Conservation (phyloP, 192 early-diverging fungal species). For the Backusella morwellensis region DNA sequence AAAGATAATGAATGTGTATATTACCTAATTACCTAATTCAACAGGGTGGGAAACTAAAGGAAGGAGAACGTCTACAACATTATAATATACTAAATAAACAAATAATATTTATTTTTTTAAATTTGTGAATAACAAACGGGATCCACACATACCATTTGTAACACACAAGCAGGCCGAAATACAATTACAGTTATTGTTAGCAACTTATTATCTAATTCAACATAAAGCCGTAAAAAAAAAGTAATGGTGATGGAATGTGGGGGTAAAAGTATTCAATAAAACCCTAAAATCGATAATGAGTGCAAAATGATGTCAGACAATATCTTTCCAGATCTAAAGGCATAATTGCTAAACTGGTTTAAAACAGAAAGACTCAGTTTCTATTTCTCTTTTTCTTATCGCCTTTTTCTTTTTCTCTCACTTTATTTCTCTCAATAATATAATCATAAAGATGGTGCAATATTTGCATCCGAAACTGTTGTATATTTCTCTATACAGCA, state of each 20-base stretch:
- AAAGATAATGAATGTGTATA: not conserved
- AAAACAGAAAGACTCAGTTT: not conserved
- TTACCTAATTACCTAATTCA: not conserved
- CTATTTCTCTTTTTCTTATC: not conserved
- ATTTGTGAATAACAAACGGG: not conserved
- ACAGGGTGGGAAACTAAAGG: not conserved
- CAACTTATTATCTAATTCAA: not conserved
- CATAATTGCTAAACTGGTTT: not conserved
- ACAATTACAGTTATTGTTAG: not conserved
- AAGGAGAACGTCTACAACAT: not conserved
- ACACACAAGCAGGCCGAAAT: not conserved
- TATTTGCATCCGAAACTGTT: conserved; percentile 30
- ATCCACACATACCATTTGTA: too few relatives aligned
- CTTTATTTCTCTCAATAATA: not conserved
- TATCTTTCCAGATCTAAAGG: not conserved
- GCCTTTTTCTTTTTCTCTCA: not conserved
- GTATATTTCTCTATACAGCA: conserved; percentile 24
- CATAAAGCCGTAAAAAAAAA: too few relatives aligned
- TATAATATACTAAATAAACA: not conserved
- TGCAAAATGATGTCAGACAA: conserved; percentile 5
- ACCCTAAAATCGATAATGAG: not conserved
- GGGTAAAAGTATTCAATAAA: too few relatives aligned
- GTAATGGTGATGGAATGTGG: not conserved
- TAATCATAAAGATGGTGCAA: not conserved
- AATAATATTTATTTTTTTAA: not conserved